A percentile compares a stretch with the other conserved stretches of the same genome.
These are phyloP conservation scores for Suillus subluteus DNA, from an alignment of 768 basidiomycete genomes.

Conservation along the genomic window DNA sequence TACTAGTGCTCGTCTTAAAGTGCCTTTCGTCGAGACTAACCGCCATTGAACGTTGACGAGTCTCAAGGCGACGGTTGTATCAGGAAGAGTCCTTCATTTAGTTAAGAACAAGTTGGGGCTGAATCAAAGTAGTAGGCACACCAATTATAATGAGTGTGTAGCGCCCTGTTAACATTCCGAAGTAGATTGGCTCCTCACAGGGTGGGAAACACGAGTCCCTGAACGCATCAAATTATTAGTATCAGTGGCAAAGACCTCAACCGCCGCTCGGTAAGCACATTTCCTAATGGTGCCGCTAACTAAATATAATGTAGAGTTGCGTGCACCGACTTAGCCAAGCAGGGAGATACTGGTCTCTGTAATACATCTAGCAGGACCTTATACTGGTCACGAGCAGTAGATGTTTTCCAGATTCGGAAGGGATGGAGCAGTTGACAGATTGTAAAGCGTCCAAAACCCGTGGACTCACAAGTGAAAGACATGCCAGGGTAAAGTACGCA, in stretches of 20 bases:
- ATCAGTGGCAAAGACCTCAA: too few species aligned
- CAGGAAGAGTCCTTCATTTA: background rate
- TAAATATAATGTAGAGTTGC: background rate
- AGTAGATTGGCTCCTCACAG: too few species aligned
- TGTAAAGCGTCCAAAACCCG: background rate
- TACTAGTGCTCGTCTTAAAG: background rate
- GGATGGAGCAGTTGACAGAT: background rate
- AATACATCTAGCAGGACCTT: background rate
- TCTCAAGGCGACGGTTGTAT: background rate
- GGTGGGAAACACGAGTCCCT: too few species aligned
- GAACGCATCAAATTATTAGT: too few species aligned
- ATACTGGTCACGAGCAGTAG: background rate
- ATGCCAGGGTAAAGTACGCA: background rate
- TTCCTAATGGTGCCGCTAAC: too few species aligned
- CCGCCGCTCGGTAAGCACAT: too few species aligned
- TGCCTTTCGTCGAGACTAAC: background rate
- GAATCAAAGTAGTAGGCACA: background rate
- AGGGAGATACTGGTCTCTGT: background rate
- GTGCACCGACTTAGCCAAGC: background rate
- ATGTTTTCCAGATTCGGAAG: background rate
- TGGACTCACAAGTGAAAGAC: background rate
- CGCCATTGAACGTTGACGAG: background rate
- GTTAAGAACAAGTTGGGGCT: background rate
- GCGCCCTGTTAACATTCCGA: too few species aligned
- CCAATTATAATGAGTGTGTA: background rate